phyloP scores from a whole-genome alignment of 768 basidiomycete species.

The Lentinula guzmanii region DNA sequence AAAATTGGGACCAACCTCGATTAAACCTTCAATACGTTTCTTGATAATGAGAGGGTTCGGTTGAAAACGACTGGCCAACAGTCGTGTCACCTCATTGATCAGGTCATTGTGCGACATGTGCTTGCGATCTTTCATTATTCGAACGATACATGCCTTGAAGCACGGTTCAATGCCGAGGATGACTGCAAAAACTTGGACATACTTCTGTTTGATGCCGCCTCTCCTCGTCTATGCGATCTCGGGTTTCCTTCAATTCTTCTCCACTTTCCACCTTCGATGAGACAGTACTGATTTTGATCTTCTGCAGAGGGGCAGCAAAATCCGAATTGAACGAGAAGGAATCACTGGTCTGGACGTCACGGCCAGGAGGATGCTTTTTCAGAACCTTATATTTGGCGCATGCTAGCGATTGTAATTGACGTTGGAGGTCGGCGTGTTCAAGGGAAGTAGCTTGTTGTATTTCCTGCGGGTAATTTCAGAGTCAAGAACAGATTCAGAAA shows the following conservation, averaged over 20 bases:
- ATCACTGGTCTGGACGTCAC: constrained; percentile 73
- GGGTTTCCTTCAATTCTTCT: constrained; percentile 88
- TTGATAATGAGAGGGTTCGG: constrained; percentile 87
- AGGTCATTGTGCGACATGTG: constrained; percentile 84
- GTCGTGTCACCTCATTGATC: constrained; percentile 84
- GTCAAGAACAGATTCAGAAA: neutral
- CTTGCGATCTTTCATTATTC: constrained; percentile 96
- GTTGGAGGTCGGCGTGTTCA: constrained; percentile 70
- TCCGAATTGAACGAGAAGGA: constrained; percentile 84
- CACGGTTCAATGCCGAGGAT: constrained; percentile 3
- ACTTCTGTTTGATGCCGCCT: constrained; percentile 88
- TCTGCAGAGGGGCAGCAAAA: constrained; percentile 77
- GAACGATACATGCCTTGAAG: constrained; percentile 89
- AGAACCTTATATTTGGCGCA: constrained; percentile 92
- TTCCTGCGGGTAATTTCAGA: constrained; percentile 48
- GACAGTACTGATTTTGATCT: constrained; percentile 90
- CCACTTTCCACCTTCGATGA: constrained; percentile 81
- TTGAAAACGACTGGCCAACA: constrained; percentile 77
- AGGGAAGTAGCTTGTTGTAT: constrained; percentile 74
- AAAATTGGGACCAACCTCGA: constrained; percentile 59
- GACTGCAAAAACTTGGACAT: constrained; percentile 14
- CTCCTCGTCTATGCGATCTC: constrained; percentile 87
- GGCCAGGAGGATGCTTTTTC: constrained; percentile 83
- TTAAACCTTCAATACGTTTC: constrained; percentile 86
- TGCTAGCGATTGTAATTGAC: constrained; percentile 93